Conservation (phyloP, 73 alveolate genomes). For the Paramecium primaurelia region DNA sequence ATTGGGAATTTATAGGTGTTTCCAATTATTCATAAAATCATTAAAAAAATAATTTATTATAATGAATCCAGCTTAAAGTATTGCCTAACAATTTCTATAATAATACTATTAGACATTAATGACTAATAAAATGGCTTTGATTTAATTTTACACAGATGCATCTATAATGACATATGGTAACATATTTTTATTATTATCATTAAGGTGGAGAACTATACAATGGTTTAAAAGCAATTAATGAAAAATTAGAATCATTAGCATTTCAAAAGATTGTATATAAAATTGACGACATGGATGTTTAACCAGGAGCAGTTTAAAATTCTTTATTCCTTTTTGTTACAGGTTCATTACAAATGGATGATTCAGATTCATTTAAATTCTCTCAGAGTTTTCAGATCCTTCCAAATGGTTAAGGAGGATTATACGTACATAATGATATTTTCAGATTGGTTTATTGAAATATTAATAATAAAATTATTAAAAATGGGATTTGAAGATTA, state of each 20-base stretch:
- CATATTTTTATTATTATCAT: not conserved
- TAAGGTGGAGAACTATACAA: not conserved
- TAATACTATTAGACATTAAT: not conserved
- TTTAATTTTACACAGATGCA: conserved; percentile 26
- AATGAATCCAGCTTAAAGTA: not conserved
- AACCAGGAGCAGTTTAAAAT: conserved; percentile 7
- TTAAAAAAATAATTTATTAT: not conserved
- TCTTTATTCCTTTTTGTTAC: not conserved
- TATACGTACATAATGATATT: conserved; percentile 28
- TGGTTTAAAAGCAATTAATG: not conserved
- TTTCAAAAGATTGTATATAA: conserved; percentile 2
- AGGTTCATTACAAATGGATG: conserved; percentile 13
- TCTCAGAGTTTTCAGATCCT: not conserved
- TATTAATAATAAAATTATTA: not conserved
- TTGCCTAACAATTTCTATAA: not conserved
- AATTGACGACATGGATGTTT: not conserved
- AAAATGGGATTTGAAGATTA: conserved; percentile 43
- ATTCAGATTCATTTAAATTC: not conserved
- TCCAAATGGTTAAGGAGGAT: conserved; percentile 38
- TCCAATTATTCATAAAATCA: not conserved
- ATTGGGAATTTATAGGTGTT: not conserved
- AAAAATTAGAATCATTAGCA: conserved; percentile 22
- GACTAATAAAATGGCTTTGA: not conserved
- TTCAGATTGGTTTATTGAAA: conserved; percentile 39
- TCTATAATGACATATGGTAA: conserved; percentile 31